Percentiles rank a stretch among this genome's conserved stretches.
Conservation (phyloP, 176 grass and related monocot species). For the Oryza rufipogon region DNA sequence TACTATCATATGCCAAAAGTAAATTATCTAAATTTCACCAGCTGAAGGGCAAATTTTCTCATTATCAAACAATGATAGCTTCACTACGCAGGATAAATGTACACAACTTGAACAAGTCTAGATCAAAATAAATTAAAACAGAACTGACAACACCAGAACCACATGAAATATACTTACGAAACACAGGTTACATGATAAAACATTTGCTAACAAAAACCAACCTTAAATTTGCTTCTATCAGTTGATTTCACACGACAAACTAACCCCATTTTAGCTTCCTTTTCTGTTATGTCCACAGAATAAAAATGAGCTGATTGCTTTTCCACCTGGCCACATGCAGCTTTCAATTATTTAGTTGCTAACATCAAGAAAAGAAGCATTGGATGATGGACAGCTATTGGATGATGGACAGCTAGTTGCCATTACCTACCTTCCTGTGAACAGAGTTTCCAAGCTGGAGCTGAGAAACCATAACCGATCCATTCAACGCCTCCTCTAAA, state of each 20-base stretch:
- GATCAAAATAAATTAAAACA: constrained; percentile 7
- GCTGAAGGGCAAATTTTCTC: not conserved
- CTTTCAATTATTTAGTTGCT: constrained; percentile 33
- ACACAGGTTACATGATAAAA: not conserved
- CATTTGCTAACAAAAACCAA: constrained; percentile 25
- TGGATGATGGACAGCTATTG: constrained; percentile 36
- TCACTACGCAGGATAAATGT: not conserved
- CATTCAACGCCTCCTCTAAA: constrained; percentile 97
- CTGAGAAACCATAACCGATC: constrained; percentile 65
- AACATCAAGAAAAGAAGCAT: constrained; percentile 38
- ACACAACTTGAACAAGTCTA: constrained; percentile 9
- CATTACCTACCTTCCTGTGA: constrained; percentile 68
- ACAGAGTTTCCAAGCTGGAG: constrained; percentile 74
- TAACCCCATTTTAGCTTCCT: constrained; percentile 72
- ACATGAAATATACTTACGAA: constrained; percentile 24
- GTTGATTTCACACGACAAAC: constrained; percentile 89
- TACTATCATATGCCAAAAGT: not conserved
- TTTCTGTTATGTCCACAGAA: constrained; percentile 87
- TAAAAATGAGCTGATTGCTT: constrained; percentile 98
- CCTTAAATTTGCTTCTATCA: constrained; percentile 99
- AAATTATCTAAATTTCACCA: constrained; percentile 8
- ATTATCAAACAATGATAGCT: not conserved
- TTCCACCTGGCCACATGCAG: constrained; percentile 77
- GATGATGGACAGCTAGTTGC: constrained; percentile 38
- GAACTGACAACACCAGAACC: not conserved